Percentiles rank a stretch among this genome's conserved stretches.
Evolutionary conservation across 345 rosid genomes (phyloP).

Genomic region (Euphorbia pulcherrima): DNA sequence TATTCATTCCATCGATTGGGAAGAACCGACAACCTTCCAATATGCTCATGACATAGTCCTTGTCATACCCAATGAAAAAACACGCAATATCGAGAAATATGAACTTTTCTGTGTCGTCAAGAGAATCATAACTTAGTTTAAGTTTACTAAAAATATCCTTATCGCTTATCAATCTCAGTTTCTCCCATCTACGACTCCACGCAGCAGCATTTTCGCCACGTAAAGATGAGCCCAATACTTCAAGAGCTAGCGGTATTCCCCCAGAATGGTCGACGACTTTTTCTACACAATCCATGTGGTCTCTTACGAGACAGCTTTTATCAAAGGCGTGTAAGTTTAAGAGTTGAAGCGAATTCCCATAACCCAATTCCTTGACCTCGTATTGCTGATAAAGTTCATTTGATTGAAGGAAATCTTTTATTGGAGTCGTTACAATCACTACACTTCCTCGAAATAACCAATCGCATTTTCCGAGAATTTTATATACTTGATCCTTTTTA

Average conservation of each 20-base stretch:
- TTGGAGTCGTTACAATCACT: constrained; percentile 24
- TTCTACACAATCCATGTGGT: not conserved
- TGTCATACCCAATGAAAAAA: constrained; percentile 19
- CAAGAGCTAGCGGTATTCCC: constrained; percentile 15
- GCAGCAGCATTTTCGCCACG: constrained; percentile 3
- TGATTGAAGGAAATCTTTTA: constrained; percentile 13
- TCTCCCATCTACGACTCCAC: constrained; percentile 20
- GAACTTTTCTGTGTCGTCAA: constrained; percentile 18
- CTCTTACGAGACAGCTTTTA: not conserved
- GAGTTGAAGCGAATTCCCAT: constrained; percentile 20
- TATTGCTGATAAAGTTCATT: constrained; percentile 2
- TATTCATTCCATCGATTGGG: constrained; percentile 11
- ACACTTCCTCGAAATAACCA: constrained; percentile 25
- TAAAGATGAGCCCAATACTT: constrained; percentile 19
- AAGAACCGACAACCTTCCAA: constrained; percentile 18
- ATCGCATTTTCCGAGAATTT: constrained; percentile 3
- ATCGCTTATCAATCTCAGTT: constrained; percentile 11
- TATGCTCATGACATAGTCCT: constrained; percentile 16
- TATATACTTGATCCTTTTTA: constrained; percentile 4
- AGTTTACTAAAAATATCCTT: constrained; percentile 3
- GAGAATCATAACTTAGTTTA: constrained; percentile 22
- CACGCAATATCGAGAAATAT: constrained; percentile 33
- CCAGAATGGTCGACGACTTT: not conserved
- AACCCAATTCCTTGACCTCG: constrained; percentile 7
- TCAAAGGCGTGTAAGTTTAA: constrained; percentile 13